These are phyloP conservation scores for Plectosphaerella plurivora DNA, from an alignment of 2,329 filamentous ascomycete species.

Conservation along the genomic window DNA sequence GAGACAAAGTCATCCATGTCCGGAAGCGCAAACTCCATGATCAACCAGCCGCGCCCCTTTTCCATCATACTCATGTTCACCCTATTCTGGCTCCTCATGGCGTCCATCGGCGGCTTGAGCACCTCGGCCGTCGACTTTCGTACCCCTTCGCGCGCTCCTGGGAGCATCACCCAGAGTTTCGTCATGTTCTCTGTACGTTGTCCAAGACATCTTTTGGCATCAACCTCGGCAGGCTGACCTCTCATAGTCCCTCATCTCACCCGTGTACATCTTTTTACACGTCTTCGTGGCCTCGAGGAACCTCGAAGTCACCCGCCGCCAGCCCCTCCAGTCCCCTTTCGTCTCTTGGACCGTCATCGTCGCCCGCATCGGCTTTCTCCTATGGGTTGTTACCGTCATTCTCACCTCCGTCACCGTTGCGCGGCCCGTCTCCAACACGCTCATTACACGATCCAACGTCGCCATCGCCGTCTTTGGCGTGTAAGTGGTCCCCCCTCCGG, in stretches of 20 bases:
- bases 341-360: conserved; percentile 23
- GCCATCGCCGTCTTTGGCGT: conserved; percentile 18
- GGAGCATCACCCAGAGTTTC: conserved; percentile 12
- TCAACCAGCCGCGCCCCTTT: conserved; percentile 9
- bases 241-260: conserved; percentile 19
- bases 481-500: conserved; percentile 9
- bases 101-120: conserved; percentile 9
- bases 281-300: conserved; percentile 18
- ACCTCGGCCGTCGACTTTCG: conserved; percentile 11
- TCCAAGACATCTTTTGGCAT: too few relatives aligned
- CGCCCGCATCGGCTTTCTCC: conserved; percentile 17
- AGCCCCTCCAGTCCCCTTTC: conserved; percentile 20
- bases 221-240: not conserved
- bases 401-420: conserved; percentile 18
- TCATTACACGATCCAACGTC: conserved; percentile 14
- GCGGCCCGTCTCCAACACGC: conserved; percentile 15
- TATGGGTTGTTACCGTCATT: conserved; percentile 22
- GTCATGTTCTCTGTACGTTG: conserved; percentile 11
- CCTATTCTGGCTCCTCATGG: conserved; percentile 9
- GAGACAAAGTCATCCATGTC: conserved; percentile 12
- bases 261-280: conserved; percentile 25
- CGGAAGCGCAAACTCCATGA: conserved; percentile 10
- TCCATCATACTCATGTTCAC: conserved; percentile 6
- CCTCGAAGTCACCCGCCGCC: conserved; percentile 14
- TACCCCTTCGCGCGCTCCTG: conserved; percentile 4